phyloP scores from a whole-genome alignment of 2,329 filamentous ascomycete species.

The Cytospora mali region DNA sequence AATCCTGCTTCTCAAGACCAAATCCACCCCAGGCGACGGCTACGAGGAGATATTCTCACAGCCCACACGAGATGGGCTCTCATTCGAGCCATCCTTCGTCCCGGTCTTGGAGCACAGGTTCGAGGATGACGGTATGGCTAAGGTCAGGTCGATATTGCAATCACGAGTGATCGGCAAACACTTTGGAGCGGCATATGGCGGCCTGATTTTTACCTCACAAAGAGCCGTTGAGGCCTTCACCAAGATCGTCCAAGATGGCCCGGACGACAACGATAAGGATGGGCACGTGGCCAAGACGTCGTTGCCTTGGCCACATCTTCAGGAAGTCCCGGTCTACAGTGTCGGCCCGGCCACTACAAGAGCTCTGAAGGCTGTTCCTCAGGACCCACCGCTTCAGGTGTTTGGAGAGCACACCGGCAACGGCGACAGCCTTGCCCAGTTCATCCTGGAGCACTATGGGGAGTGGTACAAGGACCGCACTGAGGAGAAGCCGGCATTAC shows the following conservation, averaged over 20 bases:
- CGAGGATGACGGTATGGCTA: constrained; percentile 58
- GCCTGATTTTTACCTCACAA: constrained; percentile 84
- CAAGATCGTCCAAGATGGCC: constrained; percentile 59
- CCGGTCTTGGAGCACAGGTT: constrained; percentile 77
- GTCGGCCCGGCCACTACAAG: constrained; percentile 81
- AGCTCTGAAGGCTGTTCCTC: constrained; percentile 62
- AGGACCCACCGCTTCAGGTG: constrained; percentile 60
- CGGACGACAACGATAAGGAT: constrained; percentile 36
- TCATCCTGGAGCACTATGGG: constrained; percentile 78
- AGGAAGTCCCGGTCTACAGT: constrained; percentile 68
- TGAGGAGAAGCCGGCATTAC: constrained; percentile 62
- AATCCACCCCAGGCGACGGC: constrained; percentile 68
- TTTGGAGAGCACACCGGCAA: constrained; percentile 83
- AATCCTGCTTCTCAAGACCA: constrained; percentile 77
- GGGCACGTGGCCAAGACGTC: constrained; percentile 3
- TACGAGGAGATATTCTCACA: constrained; percentile 70
- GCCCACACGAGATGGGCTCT: constrained; percentile 39
- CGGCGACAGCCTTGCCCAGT: constrained; percentile 75
- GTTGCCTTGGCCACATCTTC: constrained; percentile 54
- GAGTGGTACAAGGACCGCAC: constrained; percentile 48
- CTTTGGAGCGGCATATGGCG: constrained; percentile 61
- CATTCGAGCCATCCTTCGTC: constrained; percentile 69
- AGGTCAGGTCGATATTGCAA: constrained; percentile 55
- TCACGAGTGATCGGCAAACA: constrained; percentile 43
- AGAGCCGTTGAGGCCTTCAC: constrained; percentile 79